phyloP scores from a whole-genome alignment of 768 basidiomycete species.

The Rhodotorula kratochvilovae region DNA sequence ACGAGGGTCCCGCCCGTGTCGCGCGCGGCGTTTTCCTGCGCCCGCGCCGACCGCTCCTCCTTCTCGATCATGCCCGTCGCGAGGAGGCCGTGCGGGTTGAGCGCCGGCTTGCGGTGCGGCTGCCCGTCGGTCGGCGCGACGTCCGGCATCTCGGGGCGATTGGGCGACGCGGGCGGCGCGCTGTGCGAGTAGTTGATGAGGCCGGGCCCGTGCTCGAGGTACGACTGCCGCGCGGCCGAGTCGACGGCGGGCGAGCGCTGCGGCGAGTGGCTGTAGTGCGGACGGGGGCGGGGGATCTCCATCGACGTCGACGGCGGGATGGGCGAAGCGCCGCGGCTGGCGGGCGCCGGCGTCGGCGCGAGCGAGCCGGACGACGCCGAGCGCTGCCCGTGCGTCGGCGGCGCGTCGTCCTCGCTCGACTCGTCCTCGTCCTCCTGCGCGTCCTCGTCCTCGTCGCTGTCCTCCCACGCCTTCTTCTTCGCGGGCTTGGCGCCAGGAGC shows the following conservation, averaged over 20 bases:
- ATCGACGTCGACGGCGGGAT: conserved; percentile 3
- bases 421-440: conserved; percentile 39
- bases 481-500: conserved; percentile 52
- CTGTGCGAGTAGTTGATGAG: conserved; percentile 67
- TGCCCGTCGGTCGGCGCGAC: background rate
- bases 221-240: conserved; percentile 22
- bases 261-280: background rate
- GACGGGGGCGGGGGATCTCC: background rate
- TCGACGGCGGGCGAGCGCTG: conserved; percentile 4
- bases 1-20: conserved; percentile 87
- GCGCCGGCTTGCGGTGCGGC: conserved; percentile 16
- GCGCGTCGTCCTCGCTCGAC: conserved; percentile 35
- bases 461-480: conserved; percentile 75
- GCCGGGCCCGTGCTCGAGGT: conserved; percentile 34
- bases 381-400: background rate
- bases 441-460: conserved; percentile 63
- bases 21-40: conserved; percentile 86
- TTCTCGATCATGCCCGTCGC: conserved; percentile 93
- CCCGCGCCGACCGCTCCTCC: conserved; percentile 89
- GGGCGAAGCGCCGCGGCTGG: conserved; percentile 6
- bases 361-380: conserved; percentile 9
- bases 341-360: conserved; percentile 4
- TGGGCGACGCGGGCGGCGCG: conserved; percentile 41
- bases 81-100: conserved; percentile 60
- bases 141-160: background rate